Percentiles rank a stretch among this genome's conserved stretches.
Evolutionary conservation across 352 stramenopile genomes (phyloP).

Genomic region (Albugo candida): DNA sequence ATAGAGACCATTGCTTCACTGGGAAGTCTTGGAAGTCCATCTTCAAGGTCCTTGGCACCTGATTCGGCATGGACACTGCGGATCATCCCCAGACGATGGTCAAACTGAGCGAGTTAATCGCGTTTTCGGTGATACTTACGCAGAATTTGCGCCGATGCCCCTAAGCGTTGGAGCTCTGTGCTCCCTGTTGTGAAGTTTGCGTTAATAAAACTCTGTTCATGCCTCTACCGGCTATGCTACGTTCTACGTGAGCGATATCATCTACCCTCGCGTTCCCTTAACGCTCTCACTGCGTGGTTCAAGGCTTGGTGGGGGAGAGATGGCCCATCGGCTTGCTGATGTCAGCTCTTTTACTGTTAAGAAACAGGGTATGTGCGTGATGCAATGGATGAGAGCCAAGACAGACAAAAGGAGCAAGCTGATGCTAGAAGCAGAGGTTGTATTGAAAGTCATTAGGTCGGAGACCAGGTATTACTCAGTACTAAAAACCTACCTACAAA

Average conservation of each 20-base stretch:
- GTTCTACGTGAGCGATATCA: not conserved
- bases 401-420: no score
- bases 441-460: no score
- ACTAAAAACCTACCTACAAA: no score
- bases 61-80: constrained; percentile 4
- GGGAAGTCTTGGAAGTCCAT: constrained; percentile 2
- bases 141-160: constrained; percentile 4
- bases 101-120: no score
- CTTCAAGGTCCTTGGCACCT: constrained; percentile 2
- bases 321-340: no score
- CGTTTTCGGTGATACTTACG: no score
- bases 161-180: not conserved
- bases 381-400: constrained; percentile 8
- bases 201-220: no score
- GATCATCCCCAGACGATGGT: no score
- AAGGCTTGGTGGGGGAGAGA: no score
- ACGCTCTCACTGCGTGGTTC: not conserved
- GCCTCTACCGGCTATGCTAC: not conserved
- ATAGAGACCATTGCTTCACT: no score
- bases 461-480: no score
- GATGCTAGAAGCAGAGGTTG: no score
- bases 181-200: constrained; percentile 6
- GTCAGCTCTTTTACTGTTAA: not conserved
- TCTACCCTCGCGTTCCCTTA: not conserved
- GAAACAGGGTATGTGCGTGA: constrained; percentile 3